Evolutionary conservation across 2,329 filamentous ascomycete species (phyloP).

Genomic region (Neonectria magnoliae): DNA sequence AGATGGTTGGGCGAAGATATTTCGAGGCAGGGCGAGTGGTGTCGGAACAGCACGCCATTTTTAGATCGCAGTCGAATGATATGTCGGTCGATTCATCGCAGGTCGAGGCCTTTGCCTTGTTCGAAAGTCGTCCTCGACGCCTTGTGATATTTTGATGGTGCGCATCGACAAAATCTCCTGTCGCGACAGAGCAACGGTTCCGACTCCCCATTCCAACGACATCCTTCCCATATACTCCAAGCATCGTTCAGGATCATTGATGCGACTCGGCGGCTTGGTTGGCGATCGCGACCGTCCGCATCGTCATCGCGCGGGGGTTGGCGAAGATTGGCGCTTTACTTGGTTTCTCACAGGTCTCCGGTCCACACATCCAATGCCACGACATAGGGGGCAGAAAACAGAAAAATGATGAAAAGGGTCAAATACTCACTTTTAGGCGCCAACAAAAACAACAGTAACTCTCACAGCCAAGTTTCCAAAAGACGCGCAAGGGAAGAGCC

Average conservation of each 20-base stretch:
- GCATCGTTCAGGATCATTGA: conserved; percentile 2
- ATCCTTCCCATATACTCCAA: neutral
- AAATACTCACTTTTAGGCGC: conserved; percentile 64
- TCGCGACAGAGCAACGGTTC: conserved; percentile 1
- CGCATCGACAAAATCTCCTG: conserved; percentile 7
- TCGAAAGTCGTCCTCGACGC: neutral
- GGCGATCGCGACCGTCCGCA: conserved; percentile 11
- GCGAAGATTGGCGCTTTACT: conserved; percentile 14
- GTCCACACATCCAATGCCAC: conserved; percentile 34
- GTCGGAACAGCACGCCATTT: neutral
- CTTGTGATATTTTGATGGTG: conserved; percentile 9
- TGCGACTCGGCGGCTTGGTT: neutral
- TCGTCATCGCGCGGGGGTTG: conserved; percentile 19
- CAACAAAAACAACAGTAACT: conserved; percentile 59
- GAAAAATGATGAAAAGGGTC: conserved; percentile 25
- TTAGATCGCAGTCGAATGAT: neutral
- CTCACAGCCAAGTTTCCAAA: conserved; percentile 56
- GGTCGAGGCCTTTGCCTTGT: neutral
- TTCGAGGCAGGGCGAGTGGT: neutral
- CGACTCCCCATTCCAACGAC: neutral
- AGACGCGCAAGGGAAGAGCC: conserved; percentile 60
- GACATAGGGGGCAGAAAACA: conserved; percentile 31
- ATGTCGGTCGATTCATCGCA: neutral
- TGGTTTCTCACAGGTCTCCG: conserved; percentile 10
- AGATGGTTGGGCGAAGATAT: neutral